Percentiles rank a stretch among this genome's conserved stretches.
Evolutionary conservation across 2,329 filamentous ascomycete species (phyloP).

Genomic region (Ophiosphaerella narmari): DNA sequence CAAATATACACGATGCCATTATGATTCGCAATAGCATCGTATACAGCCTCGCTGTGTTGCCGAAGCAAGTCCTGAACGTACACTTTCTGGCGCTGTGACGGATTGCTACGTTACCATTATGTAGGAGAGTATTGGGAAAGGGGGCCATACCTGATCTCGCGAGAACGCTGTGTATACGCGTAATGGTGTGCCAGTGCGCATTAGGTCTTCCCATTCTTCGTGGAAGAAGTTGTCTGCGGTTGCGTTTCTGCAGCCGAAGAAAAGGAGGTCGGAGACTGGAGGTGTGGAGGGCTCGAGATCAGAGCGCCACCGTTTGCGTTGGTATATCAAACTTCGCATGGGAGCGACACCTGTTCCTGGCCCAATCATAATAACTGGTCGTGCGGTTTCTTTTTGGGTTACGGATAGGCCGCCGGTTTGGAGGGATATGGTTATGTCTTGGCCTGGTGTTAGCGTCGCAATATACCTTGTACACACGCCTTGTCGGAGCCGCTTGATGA

Average conservation of each 20-base stretch:
- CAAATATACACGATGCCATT: conserved; percentile 62
- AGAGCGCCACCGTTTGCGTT: conserved; percentile 58
- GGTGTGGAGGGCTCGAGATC: conserved; percentile 9
- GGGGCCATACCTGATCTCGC: conserved; percentile 60
- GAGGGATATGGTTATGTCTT: conserved; percentile 63
- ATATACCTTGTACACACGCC: conserved; percentile 92
- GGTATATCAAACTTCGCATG: conserved; percentile 77
- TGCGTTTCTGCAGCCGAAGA: conserved; percentile 83
- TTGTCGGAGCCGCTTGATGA: conserved; percentile 80
- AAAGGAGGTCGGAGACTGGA: conserved; percentile 57
- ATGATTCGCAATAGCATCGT: conserved; percentile 56
- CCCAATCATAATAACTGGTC: conserved; percentile 75
- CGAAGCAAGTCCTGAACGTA: conserved; percentile 71
- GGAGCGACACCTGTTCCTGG: conserved; percentile 89
- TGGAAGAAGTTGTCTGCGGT: conserved; percentile 80
- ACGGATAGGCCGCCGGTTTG: conserved; percentile 56
- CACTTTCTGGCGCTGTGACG: conserved; percentile 56
- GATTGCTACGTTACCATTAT: background rate
- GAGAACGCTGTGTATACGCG: conserved; percentile 70
- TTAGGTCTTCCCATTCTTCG: conserved; percentile 69
- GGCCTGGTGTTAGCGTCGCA: conserved; percentile 63
- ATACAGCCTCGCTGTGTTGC: conserved; percentile 56
- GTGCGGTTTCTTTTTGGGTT: conserved; percentile 48
- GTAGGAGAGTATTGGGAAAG: background rate
- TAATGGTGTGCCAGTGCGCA: conserved; percentile 49